Evolutionary conservation across 371 early-diverging fungal genomes (phyloP).

Genomic region (Entomophthora muscae): DNA sequence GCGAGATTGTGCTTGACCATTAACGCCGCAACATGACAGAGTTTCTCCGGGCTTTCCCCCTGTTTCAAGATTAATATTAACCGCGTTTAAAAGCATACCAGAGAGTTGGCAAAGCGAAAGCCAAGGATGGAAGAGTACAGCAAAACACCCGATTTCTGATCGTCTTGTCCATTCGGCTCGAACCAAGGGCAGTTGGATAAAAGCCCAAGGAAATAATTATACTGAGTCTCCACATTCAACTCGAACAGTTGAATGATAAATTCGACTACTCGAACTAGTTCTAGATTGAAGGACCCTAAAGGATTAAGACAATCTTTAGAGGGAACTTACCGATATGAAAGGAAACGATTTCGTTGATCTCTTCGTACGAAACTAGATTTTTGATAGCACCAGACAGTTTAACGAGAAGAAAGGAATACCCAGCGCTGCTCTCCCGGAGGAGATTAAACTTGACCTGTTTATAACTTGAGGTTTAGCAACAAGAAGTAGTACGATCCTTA

Average conservation of each 20-base stretch:
- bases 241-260: conserved; percentile 63
- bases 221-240: conserved; percentile 45
- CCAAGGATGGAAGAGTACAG: neutral
- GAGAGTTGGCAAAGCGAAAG: neutral
- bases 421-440: conserved; percentile 70
- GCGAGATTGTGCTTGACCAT: neutral
- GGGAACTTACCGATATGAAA: neutral
- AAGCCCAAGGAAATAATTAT: conserved; percentile 59
- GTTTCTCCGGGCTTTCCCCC: neutral
- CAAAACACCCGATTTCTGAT: neutral
- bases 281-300: conserved; percentile 24
- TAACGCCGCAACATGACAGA: conserved; percentile 1
- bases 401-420: conserved; percentile 63
- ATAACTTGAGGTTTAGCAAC: conserved; percentile 18
- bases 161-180: neutral
- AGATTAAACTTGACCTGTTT: conserved; percentile 86
- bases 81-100: neutral
- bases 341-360: neutral
- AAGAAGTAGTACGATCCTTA: neutral
- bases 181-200: conserved; percentile 54
- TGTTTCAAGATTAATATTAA: neutral
- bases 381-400: conserved; percentile 19
- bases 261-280: conserved; percentile 78
- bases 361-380: neutral
- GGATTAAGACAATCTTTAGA: neutral